Evolutionary conservation across 2,329 filamentous ascomycete species (phyloP), one percentile per base, ranked within the genome.

Genomic region (Sporothrix curviconia): DNA sequence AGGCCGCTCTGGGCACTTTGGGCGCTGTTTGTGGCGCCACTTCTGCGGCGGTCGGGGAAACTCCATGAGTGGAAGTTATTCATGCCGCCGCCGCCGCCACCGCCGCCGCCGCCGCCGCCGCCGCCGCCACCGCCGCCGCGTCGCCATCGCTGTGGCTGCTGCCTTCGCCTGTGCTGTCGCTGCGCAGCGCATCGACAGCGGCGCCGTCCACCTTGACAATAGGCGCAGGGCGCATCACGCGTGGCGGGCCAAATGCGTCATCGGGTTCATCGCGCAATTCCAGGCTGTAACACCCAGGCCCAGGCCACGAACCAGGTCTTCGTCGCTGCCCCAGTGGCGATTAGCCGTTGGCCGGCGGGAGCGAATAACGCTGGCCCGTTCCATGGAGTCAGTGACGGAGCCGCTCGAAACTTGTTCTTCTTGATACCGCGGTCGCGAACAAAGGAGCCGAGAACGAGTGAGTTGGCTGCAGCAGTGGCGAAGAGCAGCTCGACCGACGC

Each of bases 401-500:
- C 78, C 78, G 60, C 80, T 55, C 86, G 86, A 73, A 89, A 96
- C 68, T 90, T 94, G 57, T 81, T 80, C 72, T 95, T 96, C 77
- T 97, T 97, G 40, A 91, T 76, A 25, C 94, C 94, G 55, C 90
- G 83, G 69, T 97, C 92, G 14, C 92, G 83, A 28, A 97, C 84
- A 67, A 97, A 97, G 0, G 92, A 95, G 12, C 92, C 92, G 3
- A 99, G 81, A 1, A 96, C 89, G 19, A 99, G 79, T 3, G 87
- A 86, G 68, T 97, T 99, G 12, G 92, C 89, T 0, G 95, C 87
- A 0, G 85, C 84, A 0, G 92, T 89, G 5, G 94, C 92, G 52
- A 92, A 92, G 1, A 97, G 78, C 7, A 97, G 87, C 68, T 99
- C 94, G 17, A 95, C 79, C 0, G 92, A 96, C 4, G 94, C 94